Evolutionary conservation across 352 stramenopile species (phyloP).

Genomic region (Globisporangium emineosum): DNA sequence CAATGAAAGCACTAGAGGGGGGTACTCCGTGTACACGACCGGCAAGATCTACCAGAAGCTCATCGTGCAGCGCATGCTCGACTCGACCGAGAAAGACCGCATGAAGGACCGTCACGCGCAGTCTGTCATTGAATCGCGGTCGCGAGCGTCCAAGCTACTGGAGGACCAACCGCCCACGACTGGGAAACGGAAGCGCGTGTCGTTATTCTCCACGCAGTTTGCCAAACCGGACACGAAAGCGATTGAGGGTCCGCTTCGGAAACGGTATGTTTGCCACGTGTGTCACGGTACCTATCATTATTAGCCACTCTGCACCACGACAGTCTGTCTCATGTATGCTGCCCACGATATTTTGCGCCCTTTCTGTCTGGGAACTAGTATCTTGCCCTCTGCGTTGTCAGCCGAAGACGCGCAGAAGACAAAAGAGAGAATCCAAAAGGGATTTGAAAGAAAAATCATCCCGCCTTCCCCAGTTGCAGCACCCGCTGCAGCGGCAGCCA

Average conservation of each 20-base stretch:
- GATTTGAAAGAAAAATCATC: conserved; percentile 23
- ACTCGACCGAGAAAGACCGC: conserved; percentile 71
- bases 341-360: background rate
- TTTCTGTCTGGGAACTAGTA: background rate
- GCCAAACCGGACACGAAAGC: conserved; percentile 18
- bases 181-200: conserved; percentile 13
- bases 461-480: background rate
- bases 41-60: conserved; percentile 77
- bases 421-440: conserved; percentile 38
- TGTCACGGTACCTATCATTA: background rate
- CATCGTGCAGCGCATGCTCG: conserved; percentile 74
- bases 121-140: conserved; percentile 68
- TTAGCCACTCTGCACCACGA: background rate
- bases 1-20: background rate
- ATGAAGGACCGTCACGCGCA: conserved; percentile 81
- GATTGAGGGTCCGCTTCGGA: background rate
- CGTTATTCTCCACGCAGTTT: conserved; percentile 6
- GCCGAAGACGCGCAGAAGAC: conserved; percentile 27
- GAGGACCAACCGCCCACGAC: conserved; percentile 15
- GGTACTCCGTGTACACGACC: conserved; percentile 57
- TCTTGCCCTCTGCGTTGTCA: conserved; percentile 37
- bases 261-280: conserved; percentile 9
- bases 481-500: background rate
- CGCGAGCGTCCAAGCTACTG: conserved; percentile 65
- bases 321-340: background rate